Percentiles rank a stretch among this genome's conserved stretches.
Conservation (phyloP, 768 basidiomycete species). For the Lenzites betulinus region DNA sequence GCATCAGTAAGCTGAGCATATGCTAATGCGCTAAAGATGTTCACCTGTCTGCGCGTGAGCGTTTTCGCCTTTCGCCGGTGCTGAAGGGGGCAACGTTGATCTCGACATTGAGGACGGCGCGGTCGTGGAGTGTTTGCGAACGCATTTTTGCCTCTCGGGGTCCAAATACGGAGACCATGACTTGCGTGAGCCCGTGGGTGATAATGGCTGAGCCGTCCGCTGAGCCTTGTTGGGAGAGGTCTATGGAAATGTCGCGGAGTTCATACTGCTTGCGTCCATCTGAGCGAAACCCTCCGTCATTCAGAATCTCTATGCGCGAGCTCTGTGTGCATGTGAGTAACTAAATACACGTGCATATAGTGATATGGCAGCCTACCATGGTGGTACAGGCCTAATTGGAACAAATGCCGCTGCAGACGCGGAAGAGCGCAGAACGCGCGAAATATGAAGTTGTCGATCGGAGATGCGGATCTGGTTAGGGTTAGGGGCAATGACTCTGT, state of each 20-base stretch:
- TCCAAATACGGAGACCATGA: conserved; percentile 86
- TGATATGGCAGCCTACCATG: conserved; percentile 12
- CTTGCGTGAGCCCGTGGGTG: conserved; percentile 88
- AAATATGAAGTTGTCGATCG: background rate
- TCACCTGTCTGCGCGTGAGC: conserved; percentile 86
- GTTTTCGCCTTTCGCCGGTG: conserved; percentile 73
- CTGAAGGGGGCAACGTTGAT: conserved; percentile 87
- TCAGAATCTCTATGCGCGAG: conserved; percentile 71
- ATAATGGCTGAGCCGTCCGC: conserved; percentile 88
- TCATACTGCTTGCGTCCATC: conserved; percentile 94
- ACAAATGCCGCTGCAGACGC: too few species aligned
- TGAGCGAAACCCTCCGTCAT: conserved; percentile 85
- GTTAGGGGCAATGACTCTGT: conserved; percentile 13
- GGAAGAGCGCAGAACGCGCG: background rate
- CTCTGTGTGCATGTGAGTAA: conserved; percentile 36
- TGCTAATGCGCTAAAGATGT: conserved; percentile 31
- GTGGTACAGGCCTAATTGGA: background rate
- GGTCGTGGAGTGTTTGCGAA: conserved; percentile 81
- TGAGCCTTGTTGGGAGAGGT: conserved; percentile 69
- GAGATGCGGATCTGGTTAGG: background rate
- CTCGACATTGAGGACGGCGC: conserved; percentile 88
- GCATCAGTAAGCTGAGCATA: background rate
- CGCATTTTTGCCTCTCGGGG: conserved; percentile 87
- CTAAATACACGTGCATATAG: background rate
- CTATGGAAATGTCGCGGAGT: conserved; percentile 78